Conservation (phyloP, 345 rosid genomes). For the Toxicodendron radicans region DNA sequence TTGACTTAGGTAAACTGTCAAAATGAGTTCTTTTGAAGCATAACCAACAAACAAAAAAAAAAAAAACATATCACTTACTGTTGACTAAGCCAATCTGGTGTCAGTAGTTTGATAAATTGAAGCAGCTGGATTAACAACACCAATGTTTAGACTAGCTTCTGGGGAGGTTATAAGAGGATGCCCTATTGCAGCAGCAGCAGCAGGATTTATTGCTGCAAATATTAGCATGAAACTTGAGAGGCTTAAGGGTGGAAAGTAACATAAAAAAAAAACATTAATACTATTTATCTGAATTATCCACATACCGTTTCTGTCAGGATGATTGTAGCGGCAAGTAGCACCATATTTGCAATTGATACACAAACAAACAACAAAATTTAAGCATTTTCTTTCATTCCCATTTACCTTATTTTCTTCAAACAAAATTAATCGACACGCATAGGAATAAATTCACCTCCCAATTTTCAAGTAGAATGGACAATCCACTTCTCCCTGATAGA, state of each 20-base stretch:
- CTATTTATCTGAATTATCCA: not conserved
- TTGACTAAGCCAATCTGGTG: conserved; percentile 40
- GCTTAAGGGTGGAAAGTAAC: conserved; percentile 1
- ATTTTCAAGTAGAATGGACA: conserved; percentile 96
- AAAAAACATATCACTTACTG: conserved; percentile 30
- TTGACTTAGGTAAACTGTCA: not conserved
- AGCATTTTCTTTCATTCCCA: not conserved
- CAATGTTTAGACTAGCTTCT: conserved; percentile 45
- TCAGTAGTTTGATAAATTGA: conserved; percentile 66
- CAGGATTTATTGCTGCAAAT: conserved; percentile 64
- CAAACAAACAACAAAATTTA: conserved; percentile 20
- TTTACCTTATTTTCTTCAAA: not conserved
- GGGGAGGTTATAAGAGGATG: conserved; percentile 51
- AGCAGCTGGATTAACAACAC: conserved; percentile 54
- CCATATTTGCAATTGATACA: conserved; percentile 88
- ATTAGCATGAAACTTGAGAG: conserved; percentile 19
- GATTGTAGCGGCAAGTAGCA: conserved; percentile 88
- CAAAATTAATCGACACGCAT: not conserved
- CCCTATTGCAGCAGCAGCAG: conserved; percentile 56
- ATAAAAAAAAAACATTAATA: conserved; percentile 6
- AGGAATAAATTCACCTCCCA: conserved; percentile 62
- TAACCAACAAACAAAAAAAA: not conserved
- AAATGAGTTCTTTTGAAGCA: not conserved
- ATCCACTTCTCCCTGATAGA: conserved; percentile 80
- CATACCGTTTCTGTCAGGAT: conserved; percentile 89